A percentile compares a stretch with the other conserved stretches of the same genome.
These are phyloP conservation scores for Diatrype stigma DNA, from an alignment of 2,329 filamentous ascomycete species.

Conservation along the genomic window DNA sequence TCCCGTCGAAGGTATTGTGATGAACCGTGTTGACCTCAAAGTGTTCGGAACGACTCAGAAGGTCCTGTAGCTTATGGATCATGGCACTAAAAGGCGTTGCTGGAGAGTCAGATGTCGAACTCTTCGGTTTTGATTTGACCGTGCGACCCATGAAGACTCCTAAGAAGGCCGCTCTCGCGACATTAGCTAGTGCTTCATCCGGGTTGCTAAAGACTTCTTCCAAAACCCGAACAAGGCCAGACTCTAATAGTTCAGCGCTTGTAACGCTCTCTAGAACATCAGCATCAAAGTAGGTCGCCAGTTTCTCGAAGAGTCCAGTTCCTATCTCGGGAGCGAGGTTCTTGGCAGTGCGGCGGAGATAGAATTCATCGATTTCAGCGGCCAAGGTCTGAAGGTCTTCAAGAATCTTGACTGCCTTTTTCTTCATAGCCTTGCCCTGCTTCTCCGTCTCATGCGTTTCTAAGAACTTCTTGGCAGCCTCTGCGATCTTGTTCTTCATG, in stretches of 20 bases:
- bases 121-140: conserved; percentile 62
- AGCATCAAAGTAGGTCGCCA: conserved; percentile 82
- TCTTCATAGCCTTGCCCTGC: conserved; percentile 66
- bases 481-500: conserved; percentile 68
- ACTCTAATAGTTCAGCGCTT: conserved; percentile 88
- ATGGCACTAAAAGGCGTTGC: conserved; percentile 85
- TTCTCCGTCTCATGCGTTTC: conserved; percentile 76
- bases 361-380: conserved; percentile 66
- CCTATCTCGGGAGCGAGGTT: conserved; percentile 49
- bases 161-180: conserved; percentile 78
- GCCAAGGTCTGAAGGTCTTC: conserved; percentile 68
- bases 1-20: conserved; percentile 85
- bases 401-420: conserved; percentile 74
- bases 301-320: conserved; percentile 62
- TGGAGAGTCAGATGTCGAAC: conserved; percentile 62
- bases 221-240: conserved; percentile 80
- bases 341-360: conserved; percentile 50
- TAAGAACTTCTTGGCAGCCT: conserved; percentile 77
- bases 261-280: conserved; percentile 91
- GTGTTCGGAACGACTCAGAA: conserved; percentile 93
- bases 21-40: conserved; percentile 97
- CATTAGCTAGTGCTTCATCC: conserved; percentile 54
- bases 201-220: conserved; percentile 76
- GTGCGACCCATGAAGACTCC: conserved; percentile 85
- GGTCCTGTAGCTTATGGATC: conserved; percentile 89